Evolutionary conservation across 495 filamentous ascomycete genomes (phyloP).

Genomic region (Penicillium cataractarum): DNA sequence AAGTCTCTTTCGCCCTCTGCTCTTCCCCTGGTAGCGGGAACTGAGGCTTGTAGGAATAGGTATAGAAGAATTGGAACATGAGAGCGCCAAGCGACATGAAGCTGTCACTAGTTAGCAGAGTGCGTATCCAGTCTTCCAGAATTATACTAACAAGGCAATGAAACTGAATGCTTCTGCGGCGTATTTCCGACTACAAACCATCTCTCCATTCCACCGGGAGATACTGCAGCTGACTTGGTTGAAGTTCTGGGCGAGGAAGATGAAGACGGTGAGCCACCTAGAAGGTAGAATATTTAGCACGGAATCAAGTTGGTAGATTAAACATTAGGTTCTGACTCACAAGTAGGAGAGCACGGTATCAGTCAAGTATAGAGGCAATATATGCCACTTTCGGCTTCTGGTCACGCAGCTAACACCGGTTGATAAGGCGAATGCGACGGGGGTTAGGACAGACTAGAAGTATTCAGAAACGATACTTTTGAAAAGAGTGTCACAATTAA

Average conservation of each 20-base stretch:
- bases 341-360: conserved; percentile 22
- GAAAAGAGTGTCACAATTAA: background rate
- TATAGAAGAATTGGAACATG: conserved; percentile 5
- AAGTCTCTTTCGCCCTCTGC: background rate
- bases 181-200: conserved; percentile 23
- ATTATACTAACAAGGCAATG: conserved; percentile 30
- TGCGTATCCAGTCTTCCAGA: background rate
- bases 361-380: conserved; percentile 15
- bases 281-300: background rate
- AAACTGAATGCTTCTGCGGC: conserved; percentile 28
- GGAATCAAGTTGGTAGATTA: background rate
- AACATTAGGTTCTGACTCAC: background rate
- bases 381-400: conserved; percentile 17
- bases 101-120: conserved; percentile 2
- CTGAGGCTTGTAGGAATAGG: background rate
- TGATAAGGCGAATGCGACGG: conserved; percentile 10
- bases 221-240: conserved; percentile 19
- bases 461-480: background rate
- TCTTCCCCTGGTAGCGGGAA: background rate
- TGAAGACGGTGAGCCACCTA: conserved; percentile 29
- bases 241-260: conserved; percentile 28
- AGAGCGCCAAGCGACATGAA: conserved; percentile 3
- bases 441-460: conserved; percentile 16
- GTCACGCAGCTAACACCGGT: conserved; percentile 16
- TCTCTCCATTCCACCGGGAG: conserved; percentile 24